Evolutionary conservation across 495 filamentous ascomycete genomes (phyloP).

Genomic region (Astrothelium subdiscretum): DNA sequence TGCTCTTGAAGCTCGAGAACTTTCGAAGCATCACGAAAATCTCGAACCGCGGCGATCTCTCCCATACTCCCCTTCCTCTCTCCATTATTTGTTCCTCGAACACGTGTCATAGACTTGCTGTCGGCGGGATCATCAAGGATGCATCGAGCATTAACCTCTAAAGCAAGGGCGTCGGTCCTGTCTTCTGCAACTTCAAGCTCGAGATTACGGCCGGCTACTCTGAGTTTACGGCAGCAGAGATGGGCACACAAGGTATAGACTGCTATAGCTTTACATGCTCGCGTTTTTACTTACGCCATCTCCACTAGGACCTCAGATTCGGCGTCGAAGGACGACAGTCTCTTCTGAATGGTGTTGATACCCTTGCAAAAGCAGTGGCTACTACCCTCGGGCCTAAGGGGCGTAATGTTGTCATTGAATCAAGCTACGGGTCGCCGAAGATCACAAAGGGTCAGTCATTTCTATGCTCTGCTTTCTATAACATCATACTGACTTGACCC

Average conservation of each 20-base stretch:
- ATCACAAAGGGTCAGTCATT: conserved; percentile 87
- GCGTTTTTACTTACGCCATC: conserved; percentile 5
- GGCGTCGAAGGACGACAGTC: conserved; percentile 86
- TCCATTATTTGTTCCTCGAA: not conserved
- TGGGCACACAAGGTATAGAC: conserved; percentile 84
- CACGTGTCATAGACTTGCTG: not conserved
- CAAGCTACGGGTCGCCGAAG: conserved; percentile 93
- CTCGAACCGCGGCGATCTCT: not conserved
- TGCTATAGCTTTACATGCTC: conserved; percentile 12
- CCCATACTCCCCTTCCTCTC: not conserved
- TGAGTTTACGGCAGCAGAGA: conserved; percentile 70
- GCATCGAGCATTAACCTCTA: conserved; percentile 61
- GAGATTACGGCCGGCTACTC: conserved; percentile 32
- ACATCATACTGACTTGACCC: not conserved
- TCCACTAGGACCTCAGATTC: conserved; percentile 81
- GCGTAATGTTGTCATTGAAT: conserved; percentile 95
- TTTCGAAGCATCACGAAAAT: conserved; percentile 1
- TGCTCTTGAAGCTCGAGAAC: conserved; percentile 1
- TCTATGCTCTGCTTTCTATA: not conserved
- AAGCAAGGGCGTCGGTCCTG: conserved; percentile 56
- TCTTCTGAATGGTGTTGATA: conserved; percentile 89
- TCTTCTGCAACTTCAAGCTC: conserved; percentile 41
- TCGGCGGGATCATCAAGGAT: conserved; percentile 34
- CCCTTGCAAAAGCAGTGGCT: conserved; percentile 88
- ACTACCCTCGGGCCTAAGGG: conserved; percentile 97